Conservation (phyloP, 345 rosid genomes). For the Punica granatum region DNA sequence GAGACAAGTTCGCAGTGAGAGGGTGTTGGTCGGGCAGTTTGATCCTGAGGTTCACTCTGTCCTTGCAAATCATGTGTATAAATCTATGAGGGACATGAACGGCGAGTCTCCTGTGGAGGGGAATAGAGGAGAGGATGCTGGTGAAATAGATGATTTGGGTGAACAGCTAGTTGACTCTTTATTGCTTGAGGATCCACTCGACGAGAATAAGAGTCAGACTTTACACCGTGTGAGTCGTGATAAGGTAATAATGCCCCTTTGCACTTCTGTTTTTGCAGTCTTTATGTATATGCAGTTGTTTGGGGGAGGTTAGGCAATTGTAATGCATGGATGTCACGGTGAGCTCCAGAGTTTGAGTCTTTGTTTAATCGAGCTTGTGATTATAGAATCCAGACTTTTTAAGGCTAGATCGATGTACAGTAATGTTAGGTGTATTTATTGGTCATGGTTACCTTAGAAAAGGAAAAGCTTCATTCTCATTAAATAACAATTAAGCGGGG, state of each 20-base stretch:
- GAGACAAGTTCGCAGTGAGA: constrained; percentile 19
- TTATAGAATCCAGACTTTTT: not conserved
- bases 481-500: not conserved
- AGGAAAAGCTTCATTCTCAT: not conserved
- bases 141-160: constrained; percentile 26
- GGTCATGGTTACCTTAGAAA: not conserved
- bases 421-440: not conserved
- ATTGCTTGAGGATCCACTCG: constrained; percentile 47
- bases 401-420: not conserved
- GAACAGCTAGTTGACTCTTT: not conserved
- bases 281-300: not conserved
- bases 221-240: constrained; percentile 33
- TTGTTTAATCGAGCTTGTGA: not conserved
- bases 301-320: too few species aligned
- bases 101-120: not conserved
- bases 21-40: constrained; percentile 43
- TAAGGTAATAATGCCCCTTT: constrained; percentile 25
- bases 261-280: not conserved
- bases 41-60: constrained; percentile 48
- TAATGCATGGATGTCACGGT: not conserved
- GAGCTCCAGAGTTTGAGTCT: not conserved
- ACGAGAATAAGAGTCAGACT: constrained; percentile 36
- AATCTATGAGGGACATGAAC: constrained; percentile 14
- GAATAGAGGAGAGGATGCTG: constrained; percentile 11
- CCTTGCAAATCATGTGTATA: constrained; percentile 39